Evolutionary conservation across 2,329 filamentous ascomycete genomes (phyloP).

Genomic region (Trichoderma aggressivum): DNA sequence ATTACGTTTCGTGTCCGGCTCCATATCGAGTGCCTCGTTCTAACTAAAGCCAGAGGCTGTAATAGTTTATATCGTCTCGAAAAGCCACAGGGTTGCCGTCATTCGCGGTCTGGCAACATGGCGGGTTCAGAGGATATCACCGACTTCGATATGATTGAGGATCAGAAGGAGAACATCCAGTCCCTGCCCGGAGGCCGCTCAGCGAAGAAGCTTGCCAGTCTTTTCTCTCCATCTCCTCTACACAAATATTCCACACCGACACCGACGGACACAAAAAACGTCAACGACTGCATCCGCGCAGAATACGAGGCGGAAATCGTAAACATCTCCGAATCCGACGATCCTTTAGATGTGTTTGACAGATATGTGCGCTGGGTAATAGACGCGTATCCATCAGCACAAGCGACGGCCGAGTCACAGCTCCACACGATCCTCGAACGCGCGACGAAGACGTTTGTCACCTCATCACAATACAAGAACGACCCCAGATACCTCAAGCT

Average conservation of each 20-base stretch:
- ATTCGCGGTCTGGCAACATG: constrained; percentile 40
- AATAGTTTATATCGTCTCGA: not conserved
- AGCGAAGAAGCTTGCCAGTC: constrained; percentile 79
- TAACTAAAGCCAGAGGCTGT: not conserved
- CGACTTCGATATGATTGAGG: constrained; percentile 89
- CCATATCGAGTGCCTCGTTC: not conserved
- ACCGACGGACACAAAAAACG: constrained; percentile 68
- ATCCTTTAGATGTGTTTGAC: constrained; percentile 92
- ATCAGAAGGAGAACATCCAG: constrained; percentile 97
- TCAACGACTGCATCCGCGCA: constrained; percentile 75
- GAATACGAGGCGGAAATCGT: constrained; percentile 84
- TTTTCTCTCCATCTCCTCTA: constrained; percentile 67
- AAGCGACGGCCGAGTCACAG: constrained; percentile 88
- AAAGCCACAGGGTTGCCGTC: constrained; percentile 4
- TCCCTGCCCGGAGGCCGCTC: constrained; percentile 83
- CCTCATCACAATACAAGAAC: constrained; percentile 86
- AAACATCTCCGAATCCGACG: constrained; percentile 79
- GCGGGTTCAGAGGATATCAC: constrained; percentile 53
- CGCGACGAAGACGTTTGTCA: constrained; percentile 84
- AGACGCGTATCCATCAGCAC: constrained; percentile 89
- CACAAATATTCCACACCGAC: constrained; percentile 60
- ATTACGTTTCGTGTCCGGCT: not conserved
- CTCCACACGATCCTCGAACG: constrained; percentile 85
- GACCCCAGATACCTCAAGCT: constrained; percentile 90
- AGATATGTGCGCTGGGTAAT: constrained; percentile 97